Evolutionary conservation across 306 rosid species (phyloP).

Genomic region (Ormosia semicastrata): DNA sequence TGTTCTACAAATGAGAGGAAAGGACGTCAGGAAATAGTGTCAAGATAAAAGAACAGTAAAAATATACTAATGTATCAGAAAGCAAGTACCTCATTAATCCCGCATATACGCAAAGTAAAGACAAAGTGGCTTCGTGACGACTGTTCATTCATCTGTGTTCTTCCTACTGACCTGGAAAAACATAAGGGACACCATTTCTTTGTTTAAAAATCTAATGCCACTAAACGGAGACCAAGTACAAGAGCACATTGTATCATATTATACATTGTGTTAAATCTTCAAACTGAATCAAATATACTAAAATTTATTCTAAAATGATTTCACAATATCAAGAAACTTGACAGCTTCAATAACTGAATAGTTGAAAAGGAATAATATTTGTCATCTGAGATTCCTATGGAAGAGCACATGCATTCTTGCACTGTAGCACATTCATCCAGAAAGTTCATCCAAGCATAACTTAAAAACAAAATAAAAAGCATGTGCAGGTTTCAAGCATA

Average conservation of each 20-base stretch:
- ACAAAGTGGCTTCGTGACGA: slow-evolving; percentile 95
- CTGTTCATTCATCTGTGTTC: slow-evolving; percentile 93
- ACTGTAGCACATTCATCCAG: background rate
- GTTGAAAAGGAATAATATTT: background rate
- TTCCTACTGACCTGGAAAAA: slow-evolving; percentile 83
- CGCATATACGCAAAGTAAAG: slow-evolving; percentile 82
- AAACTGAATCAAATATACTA: background rate
- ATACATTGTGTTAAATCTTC: background rate
- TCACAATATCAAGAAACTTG: background rate
- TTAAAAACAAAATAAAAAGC: background rate
- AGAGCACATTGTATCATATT: background rate
- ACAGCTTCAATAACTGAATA: background rate
- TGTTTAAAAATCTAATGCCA: background rate
- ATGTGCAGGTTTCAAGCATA: background rate
- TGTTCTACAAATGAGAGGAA: slow-evolving; percentile 42
- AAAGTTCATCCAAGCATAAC: slow-evolving; percentile 4
- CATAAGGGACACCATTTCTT: background rate
- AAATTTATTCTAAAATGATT: background rate
- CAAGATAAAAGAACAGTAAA: background rate
- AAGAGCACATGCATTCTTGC: background rate
- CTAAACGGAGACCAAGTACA: background rate
- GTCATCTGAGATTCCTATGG: background rate
- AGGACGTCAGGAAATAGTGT: background rate
- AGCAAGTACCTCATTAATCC: slow-evolving; percentile 70
- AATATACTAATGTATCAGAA: background rate